Evolutionary conservation across 169 alveolate species (phyloP).

Genomic region (Plasmodium fragile): DNA sequence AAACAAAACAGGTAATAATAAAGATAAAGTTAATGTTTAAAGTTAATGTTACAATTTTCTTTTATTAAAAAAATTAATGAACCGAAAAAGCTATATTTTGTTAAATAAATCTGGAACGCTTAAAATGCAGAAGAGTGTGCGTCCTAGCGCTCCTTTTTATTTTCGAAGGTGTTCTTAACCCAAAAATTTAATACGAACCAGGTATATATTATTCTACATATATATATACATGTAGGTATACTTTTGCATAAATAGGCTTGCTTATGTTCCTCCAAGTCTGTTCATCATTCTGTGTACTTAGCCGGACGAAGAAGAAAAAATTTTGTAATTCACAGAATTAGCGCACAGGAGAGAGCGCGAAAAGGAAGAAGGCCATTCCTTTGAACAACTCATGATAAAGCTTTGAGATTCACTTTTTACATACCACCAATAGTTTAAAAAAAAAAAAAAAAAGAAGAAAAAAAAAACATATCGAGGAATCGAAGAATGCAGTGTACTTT

Average conservation of each 20-base stretch:
- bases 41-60: not conserved
- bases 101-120: not conserved
- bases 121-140: not conserved
- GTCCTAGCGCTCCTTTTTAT: slow-evolving; percentile 3
- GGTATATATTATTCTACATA: not conserved
- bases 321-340: not conserved
- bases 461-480: not conserved
- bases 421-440: not conserved
- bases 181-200: not conserved
- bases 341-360: not conserved
- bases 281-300: not conserved
- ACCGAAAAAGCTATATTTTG: not conserved
- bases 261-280: not conserved
- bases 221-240: not conserved
- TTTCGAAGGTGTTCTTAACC: not conserved
- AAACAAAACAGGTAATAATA: not conserved
- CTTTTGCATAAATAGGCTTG: not conserved
- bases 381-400: not conserved
- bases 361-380: not conserved
- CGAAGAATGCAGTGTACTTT: not conserved
- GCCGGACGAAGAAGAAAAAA: not conserved
- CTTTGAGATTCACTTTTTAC: not conserved
- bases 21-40: not conserved
- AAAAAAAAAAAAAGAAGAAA: not conserved
- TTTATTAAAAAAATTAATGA: not conserved